These are phyloP conservation scores for Pyrenophora seminiperda DNA, from an alignment of 2,329 filamentous ascomycete genomes.

Conservation along the genomic window DNA sequence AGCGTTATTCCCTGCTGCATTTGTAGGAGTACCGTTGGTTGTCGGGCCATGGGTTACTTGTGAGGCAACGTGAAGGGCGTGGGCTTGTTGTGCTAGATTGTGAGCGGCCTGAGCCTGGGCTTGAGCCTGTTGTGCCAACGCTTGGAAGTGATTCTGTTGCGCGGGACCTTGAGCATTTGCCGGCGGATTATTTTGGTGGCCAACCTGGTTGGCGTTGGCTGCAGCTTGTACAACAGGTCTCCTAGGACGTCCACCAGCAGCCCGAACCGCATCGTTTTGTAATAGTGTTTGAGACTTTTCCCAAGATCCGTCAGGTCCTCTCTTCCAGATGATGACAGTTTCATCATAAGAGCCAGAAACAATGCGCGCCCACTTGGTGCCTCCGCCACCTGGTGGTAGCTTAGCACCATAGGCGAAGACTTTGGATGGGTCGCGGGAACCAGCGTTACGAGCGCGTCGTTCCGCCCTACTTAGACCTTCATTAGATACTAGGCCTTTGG, in stretches of 20 bases:
- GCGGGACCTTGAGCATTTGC: constrained; percentile 14
- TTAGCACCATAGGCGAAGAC: constrained; percentile 82
- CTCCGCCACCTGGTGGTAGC: constrained; percentile 87
- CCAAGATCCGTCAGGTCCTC: constrained; percentile 84
- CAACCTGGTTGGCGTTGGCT: constrained; percentile 24
- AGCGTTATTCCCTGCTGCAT: constrained; percentile 2
- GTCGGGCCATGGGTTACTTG: constrained; percentile 32
- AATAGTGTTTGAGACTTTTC: constrained; percentile 74
- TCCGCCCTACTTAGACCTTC: constrained; percentile 39
- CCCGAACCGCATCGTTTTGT: constrained; percentile 69
- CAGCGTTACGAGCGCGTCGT: constrained; percentile 63
- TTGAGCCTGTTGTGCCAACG: constrained; percentile 45
- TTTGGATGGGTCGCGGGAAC: constrained; percentile 74
- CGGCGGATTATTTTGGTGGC: constrained; percentile 25
- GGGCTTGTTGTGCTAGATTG: constrained; percentile 42
- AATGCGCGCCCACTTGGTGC: constrained; percentile 88
- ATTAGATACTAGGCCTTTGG: constrained; percentile 50
- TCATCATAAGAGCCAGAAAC: constrained; percentile 97
- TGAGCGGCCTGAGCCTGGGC: constrained; percentile 44
- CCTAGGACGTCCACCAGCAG: constrained; percentile 52
- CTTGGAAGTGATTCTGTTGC: constrained; percentile 40
- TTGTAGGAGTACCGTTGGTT: constrained; percentile 17
- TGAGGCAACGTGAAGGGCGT: constrained; percentile 44
- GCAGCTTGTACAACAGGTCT: constrained; percentile 32
- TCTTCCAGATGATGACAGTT: constrained; percentile 92